phyloP scores from a whole-genome alignment of 177 flowering plant genomes.

The Vitis hybrid region DNA sequence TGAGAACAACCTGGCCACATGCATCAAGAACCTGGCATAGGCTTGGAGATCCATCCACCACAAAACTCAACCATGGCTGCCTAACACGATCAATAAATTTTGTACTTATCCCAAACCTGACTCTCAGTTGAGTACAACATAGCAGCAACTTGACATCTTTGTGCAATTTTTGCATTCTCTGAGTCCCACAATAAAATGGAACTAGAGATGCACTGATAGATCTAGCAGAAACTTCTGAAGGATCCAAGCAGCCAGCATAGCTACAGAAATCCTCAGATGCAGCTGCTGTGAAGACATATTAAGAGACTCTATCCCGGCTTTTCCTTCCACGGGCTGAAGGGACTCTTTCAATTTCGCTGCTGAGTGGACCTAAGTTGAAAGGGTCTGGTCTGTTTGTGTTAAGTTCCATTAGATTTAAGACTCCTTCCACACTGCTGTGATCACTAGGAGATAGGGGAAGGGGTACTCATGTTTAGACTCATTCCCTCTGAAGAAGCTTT shows the following conservation, averaged over 20 bases:
- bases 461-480: conserved; percentile 10
- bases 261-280: conserved; percentile 35
- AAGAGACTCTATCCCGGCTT: conserved; percentile 22
- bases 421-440: conserved; percentile 14
- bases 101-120: conserved; percentile 68
- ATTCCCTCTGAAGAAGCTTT: conserved; percentile 34
- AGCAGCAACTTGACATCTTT: conserved; percentile 49
- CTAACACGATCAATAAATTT: conserved; percentile 69
- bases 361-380: conserved; percentile 45
- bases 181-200: conserved; percentile 46
- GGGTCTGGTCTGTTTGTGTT: conserved; percentile 28
- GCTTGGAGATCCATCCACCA: conserved; percentile 55
- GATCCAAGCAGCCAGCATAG: conserved; percentile 44
- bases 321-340: conserved; percentile 37
- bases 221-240: conserved; percentile 58
- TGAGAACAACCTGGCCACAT: conserved; percentile 58
- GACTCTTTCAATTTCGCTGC: conserved; percentile 36
- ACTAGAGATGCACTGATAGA: conserved; percentile 46
- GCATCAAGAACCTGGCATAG: conserved; percentile 65
- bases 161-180: conserved; percentile 53
- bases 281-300: conserved; percentile 17
- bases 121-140: conserved; percentile 44
- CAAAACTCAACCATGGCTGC: conserved; percentile 79
- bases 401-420: conserved; percentile 20
- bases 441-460: conserved; percentile 16